These are phyloP conservation scores for Ceriops zippeliana DNA, from an alignment of 345 rosid genomes.

Conservation along the genomic window DNA sequence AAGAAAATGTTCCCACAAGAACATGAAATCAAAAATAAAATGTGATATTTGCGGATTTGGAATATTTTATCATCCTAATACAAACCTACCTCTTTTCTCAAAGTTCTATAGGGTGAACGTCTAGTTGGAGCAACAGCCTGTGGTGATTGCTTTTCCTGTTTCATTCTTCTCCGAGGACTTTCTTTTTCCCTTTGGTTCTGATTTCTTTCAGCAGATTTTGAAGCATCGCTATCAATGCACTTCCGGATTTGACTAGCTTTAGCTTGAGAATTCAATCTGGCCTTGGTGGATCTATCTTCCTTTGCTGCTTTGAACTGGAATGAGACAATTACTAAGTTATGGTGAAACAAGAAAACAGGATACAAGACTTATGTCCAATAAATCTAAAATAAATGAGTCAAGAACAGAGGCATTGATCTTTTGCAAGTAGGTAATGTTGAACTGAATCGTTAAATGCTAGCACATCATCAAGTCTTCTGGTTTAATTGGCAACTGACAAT, in stretches of 20 bases:
- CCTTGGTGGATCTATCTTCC: conserved; percentile 19
- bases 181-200: conserved; percentile 28
- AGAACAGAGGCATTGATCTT: not conserved
- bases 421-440: not conserved
- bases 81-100: conserved; percentile 33
- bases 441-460: not conserved
- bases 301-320: conserved; percentile 25
- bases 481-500: not conserved
- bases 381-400: not conserved
- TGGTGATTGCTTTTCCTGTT: conserved; percentile 30
- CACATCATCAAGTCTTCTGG: not conserved
- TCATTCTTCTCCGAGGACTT: conserved; percentile 18
- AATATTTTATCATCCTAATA: not conserved
- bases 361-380: not conserved
- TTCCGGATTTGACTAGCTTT: conserved; percentile 20
- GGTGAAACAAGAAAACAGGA: not conserved
- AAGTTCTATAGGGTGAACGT: conserved; percentile 21
- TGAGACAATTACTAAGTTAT: not conserved
- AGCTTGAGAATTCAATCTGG: conserved; percentile 28
- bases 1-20: conserved; percentile 4
- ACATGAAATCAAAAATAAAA: not conserved
- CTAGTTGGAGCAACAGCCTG: conserved; percentile 27
- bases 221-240: conserved; percentile 16
- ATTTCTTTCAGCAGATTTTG: conserved; percentile 26
- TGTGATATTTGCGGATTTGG: not conserved